Evolutionary conservation across 305 asterid species (phyloP).

Genomic region (Fraxinus baroniana): DNA sequence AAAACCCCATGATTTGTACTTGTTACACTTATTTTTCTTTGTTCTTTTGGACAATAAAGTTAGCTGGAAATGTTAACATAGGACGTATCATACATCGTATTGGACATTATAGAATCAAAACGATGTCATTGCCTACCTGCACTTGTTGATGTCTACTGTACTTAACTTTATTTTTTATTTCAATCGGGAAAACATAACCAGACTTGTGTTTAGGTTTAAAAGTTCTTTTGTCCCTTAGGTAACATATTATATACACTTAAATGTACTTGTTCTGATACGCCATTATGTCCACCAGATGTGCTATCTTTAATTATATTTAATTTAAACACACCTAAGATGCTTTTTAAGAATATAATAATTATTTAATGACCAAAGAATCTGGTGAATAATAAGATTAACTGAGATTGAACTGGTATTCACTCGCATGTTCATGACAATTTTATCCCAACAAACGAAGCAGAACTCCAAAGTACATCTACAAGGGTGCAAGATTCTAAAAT

Average conservation of each 20-base stretch:
- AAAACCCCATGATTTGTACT: background rate
- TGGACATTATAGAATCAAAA: background rate
- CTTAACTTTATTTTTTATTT: background rate
- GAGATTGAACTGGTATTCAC: background rate
- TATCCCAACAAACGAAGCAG: background rate
- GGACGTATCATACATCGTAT: background rate
- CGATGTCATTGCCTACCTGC: background rate
- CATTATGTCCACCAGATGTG: background rate
- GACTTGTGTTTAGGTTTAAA: background rate
- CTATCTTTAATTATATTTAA: background rate
- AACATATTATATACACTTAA: background rate
- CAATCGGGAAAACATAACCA: background rate
- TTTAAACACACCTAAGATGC: background rate
- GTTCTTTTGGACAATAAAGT: background rate
- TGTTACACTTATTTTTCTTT: background rate
- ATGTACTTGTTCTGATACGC: background rate
- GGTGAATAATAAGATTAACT: background rate
- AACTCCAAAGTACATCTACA: background rate
- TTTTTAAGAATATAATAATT: background rate
- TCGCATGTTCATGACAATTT: background rate
- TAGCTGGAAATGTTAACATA: background rate
- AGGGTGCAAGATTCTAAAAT: background rate
- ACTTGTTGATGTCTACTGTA: background rate
- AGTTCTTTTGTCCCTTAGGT: background rate
- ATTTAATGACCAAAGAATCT: background rate